Evolutionary conservation across 2,329 filamentous ascomycete species (phyloP).

Genomic region (Paecilomyces formosus): DNA sequence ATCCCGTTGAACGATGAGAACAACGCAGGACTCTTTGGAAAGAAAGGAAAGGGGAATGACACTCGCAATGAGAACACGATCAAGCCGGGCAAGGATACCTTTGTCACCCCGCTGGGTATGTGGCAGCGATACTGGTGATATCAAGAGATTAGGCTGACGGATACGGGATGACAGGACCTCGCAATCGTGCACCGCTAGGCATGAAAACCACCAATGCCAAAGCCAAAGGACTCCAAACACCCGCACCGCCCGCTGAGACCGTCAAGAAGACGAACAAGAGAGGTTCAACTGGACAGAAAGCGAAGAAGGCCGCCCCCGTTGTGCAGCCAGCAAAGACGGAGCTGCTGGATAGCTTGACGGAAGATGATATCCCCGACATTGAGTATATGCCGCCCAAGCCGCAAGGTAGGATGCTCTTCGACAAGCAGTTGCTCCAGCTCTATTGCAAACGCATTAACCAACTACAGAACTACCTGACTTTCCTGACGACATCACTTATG

Average conservation of each 20-base stretch:
- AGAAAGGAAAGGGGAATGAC: conserved; percentile 50
- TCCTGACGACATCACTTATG: conserved; percentile 38
- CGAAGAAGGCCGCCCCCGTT: conserved; percentile 49
- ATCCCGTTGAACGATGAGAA: conserved; percentile 81
- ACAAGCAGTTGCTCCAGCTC: not conserved
- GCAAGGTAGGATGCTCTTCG: conserved; percentile 33
- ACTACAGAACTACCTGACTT: conserved; percentile 43
- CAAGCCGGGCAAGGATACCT: conserved; percentile 54
- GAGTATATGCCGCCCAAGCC: conserved; percentile 82
- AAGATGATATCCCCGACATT: conserved; percentile 61
- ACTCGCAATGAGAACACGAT: conserved; percentile 50
- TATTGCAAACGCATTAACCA: conserved; percentile 33
- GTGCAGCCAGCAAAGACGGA: conserved; percentile 36
- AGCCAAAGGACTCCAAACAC: conserved; percentile 58
- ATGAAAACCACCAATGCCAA: conserved; percentile 97
- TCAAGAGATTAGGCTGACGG: not conserved
- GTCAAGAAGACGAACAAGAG: conserved; percentile 57
- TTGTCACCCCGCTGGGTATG: conserved; percentile 74
- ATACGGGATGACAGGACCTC: conserved; percentile 44
- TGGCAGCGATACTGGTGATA: not conserved
- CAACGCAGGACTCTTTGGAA: conserved; percentile 52
- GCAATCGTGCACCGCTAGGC: conserved; percentile 72
- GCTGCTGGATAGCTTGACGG: conserved; percentile 41
- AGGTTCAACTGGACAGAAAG: conserved; percentile 52
- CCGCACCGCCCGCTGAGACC: conserved; percentile 53